Percentiles rank a stretch among this genome's conserved stretches.
phyloP scores from a whole-genome alignment of 1,139 yeast genomes.

The Blastobotrys serpentis region DNA sequence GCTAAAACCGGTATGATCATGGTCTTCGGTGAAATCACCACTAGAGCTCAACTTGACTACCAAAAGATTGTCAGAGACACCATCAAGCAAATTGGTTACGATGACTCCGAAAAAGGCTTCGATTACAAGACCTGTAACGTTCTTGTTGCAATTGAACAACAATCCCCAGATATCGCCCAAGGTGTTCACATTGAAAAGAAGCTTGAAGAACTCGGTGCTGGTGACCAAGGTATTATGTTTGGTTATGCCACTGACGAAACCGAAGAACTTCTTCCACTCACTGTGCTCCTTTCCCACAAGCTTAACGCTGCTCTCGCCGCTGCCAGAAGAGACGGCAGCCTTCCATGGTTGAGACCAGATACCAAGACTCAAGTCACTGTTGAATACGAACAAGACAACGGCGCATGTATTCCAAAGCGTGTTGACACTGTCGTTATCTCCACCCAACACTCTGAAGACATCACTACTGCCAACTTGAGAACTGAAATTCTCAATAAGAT shows the following conservation, averaged over 20 bases:
- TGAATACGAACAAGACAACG: constrained; percentile 89
- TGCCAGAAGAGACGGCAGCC: constrained; percentile 94
- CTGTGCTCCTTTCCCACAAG: constrained; percentile 91
- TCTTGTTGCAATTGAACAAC: constrained; percentile 98
- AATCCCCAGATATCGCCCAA: constrained; percentile 98
- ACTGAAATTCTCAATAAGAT: constrained; percentile 71
- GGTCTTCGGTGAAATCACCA: constrained; percentile 99
- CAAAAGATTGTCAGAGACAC: constrained; percentile 98
- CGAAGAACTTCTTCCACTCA: constrained; percentile 94
- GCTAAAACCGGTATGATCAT: constrained; percentile 98
- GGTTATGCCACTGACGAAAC: constrained; percentile 99
- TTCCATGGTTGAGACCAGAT: constrained; percentile 98
- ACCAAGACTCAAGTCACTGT: constrained; percentile 99
- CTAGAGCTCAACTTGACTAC: constrained; percentile 91
- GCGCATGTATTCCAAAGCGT: constrained; percentile 93
- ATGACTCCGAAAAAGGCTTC: constrained; percentile 92
- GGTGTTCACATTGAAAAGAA: constrained; percentile 98
- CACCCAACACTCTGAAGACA: constrained; percentile 95
- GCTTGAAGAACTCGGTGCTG: constrained; percentile 97
- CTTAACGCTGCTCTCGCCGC: constrained; percentile 95
- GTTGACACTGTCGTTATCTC: constrained; percentile 98
- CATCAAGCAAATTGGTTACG: constrained; percentile 97
- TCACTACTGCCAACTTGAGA: constrained; percentile 91
- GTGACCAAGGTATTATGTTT: constrained; percentile 99
- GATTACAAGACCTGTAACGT: constrained; percentile 99